A percentile compares a stretch with the other conserved stretches of the same genome.
Evolutionary conservation across 495 filamentous ascomycete species (phyloP).

Genomic region (Umbilicaria muhlenbergii): DNA sequence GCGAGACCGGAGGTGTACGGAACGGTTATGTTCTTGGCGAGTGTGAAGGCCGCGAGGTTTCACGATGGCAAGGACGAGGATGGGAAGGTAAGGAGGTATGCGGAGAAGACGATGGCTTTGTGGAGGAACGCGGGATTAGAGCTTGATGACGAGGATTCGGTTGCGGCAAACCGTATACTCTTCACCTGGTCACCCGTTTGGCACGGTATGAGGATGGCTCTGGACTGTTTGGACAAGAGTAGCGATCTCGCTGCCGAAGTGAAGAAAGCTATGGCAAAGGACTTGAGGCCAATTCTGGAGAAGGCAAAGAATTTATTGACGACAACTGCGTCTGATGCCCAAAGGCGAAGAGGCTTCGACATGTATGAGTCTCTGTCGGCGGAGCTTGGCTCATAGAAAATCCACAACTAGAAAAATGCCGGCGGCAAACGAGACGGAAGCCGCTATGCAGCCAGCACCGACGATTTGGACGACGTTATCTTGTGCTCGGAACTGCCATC

Average conservation of each 20-base stretch:
- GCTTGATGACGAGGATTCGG: constrained; percentile 1
- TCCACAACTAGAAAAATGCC: too few species aligned
- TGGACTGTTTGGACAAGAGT: constrained; percentile 3
- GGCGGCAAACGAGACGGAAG: too few species aligned
- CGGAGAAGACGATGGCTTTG: constrained; percentile 2
- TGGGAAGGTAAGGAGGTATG: constrained; percentile 5
- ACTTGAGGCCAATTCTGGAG: constrained; percentile 7
- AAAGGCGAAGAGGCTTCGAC: constrained; percentile 6
- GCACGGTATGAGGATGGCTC: constrained; percentile 10
- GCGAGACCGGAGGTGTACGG: constrained; percentile 8
- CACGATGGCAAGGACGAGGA: constrained; percentile 2
- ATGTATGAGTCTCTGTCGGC: constrained; percentile 4
- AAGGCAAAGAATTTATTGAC: constrained; percentile 1
- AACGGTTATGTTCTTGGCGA: constrained; percentile 7
- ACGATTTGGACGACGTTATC: too few species aligned
- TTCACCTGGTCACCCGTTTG: constrained; percentile 8
- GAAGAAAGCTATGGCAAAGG: constrained; percentile 1
- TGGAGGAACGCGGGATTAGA: constrained; percentile 3
- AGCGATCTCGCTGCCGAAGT: constrained; percentile 2
- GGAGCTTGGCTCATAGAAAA: too few species aligned
- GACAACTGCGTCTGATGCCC: neutral
- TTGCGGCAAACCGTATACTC: constrained; percentile 8
- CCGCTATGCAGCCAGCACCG: too few species aligned
- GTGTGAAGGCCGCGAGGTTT: neutral
- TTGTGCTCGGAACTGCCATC: too few species aligned